Conservation (phyloP, 768 basidiomycete genomes). For the Trametopsis cervina region DNA sequence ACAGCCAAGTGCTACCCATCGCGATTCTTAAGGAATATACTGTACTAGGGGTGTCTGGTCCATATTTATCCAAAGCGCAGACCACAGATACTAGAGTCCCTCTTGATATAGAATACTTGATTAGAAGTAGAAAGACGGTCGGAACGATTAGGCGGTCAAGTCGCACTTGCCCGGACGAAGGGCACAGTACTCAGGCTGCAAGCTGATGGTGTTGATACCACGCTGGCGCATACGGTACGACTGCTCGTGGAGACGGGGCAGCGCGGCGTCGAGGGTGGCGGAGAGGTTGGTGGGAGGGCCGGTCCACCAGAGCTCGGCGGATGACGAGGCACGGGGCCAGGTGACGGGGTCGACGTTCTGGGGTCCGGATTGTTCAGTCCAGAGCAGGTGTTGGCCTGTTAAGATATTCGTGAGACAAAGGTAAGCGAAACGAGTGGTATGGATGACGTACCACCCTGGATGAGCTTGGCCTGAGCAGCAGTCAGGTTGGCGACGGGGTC, state of each 20-base stretch:
- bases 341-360: slow-evolving; percentile 59
- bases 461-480: slow-evolving; percentile 38
- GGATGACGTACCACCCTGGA: slow-evolving; percentile 54
- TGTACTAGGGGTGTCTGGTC: too few relatives aligned
- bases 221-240: slow-evolving; percentile 53
- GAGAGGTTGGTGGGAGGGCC: slow-evolving; percentile 31
- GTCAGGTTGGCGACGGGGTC: slow-evolving; percentile 58
- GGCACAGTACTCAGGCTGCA: slow-evolving; percentile 73
- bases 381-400: slow-evolving; percentile 60
- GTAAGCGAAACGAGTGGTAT: neutral
- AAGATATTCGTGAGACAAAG: neutral
- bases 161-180: slow-evolving; percentile 53
- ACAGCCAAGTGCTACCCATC: too few relatives aligned
- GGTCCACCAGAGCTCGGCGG: slow-evolving; percentile 76
- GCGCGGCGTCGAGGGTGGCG: slow-evolving; percentile 27
- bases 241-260: slow-evolving; percentile 62
- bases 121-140: neutral
- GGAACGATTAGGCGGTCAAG: slow-evolving; percentile 21
- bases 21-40: too few relatives aligned
- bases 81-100: too few relatives aligned
- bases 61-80: too few relatives aligned
- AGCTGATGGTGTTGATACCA: slow-evolving; percentile 50
- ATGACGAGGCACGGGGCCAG: slow-evolving; percentile 69
- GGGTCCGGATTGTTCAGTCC: slow-evolving; percentile 70
- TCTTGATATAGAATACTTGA: too few relatives aligned